Conservation (phyloP, 2,329 filamentous ascomycete species). For the Ceratocystis colombiana region DNA sequence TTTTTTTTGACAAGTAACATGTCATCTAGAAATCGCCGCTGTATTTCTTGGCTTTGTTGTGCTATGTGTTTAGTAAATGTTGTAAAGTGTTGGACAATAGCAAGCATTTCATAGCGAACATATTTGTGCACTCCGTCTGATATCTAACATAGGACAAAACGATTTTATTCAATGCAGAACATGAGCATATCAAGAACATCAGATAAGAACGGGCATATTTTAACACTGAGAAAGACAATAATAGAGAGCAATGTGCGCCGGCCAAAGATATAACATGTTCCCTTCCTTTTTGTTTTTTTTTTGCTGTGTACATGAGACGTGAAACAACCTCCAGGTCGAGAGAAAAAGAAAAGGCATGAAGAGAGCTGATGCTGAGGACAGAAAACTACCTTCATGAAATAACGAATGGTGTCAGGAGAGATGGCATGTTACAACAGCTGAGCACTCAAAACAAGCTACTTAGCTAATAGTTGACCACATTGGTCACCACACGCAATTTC, state of each 20-base stretch:
- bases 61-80: background rate
- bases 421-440: too few relatives aligned
- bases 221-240: background rate
- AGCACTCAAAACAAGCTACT: too few relatives aligned
- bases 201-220: slow-evolving; percentile 2
- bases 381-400: too few relatives aligned
- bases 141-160: background rate
- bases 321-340: slow-evolving; percentile 8
- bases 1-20: background rate
- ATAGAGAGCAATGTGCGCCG: slow-evolving; percentile 25
- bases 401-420: too few relatives aligned
- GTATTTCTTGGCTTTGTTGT: background rate
- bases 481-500: background rate
- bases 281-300: slow-evolving; percentile 6
- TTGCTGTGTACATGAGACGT: slow-evolving; percentile 17
- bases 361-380: background rate
- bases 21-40: background rate
- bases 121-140: background rate
- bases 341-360: slow-evolving; percentile 20
- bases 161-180: background rate
- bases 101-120: too few relatives aligned
- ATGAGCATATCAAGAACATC: background rate
- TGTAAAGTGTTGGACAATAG: too few relatives aligned
- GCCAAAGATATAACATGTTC: slow-evolving; percentile 17
- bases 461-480: too few relatives aligned